A percentile compares a stretch with the other conserved stretches of the same genome.
These are phyloP conservation scores for Ustilago shanxiensis DNA, from an alignment of 1,284 basidiomycete genomes.

Conservation along the genomic window DNA sequence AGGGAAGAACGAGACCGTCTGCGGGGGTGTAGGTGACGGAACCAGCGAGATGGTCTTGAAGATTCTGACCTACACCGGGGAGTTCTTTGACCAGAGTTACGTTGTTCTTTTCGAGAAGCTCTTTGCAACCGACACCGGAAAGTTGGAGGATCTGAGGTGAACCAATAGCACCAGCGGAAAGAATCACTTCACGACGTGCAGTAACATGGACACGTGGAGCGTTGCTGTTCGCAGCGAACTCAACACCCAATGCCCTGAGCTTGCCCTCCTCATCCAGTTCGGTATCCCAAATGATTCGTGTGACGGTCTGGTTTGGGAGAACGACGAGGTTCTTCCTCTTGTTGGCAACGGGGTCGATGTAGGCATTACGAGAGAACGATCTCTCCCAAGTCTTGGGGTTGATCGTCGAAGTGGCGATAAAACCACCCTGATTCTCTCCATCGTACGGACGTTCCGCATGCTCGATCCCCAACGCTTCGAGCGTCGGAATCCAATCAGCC, in stretches of 20 bases:
- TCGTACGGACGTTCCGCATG: conserved; percentile 46
- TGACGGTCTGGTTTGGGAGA: conserved; percentile 60
- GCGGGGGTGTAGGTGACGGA: conserved; percentile 49
- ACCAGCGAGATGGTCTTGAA: conserved; percentile 73
- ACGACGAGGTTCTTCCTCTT: conserved; percentile 60
- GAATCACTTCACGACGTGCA: conserved; percentile 63
- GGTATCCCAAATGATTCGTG: conserved; percentile 48
- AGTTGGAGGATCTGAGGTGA: conserved; percentile 74
- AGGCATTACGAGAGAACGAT: conserved; percentile 58
- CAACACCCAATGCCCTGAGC: conserved; percentile 49
- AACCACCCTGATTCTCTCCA: conserved; percentile 60
- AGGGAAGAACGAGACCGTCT: conserved; percentile 26
- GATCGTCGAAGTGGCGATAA: conserved; percentile 57
- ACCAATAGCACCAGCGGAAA: conserved; percentile 69
- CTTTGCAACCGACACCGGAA: conserved; percentile 73
- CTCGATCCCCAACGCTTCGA: conserved; percentile 25
- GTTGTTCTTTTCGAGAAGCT: conserved; percentile 71
- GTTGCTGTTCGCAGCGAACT: conserved; percentile 47
- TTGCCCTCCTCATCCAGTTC: conserved; percentile 37
- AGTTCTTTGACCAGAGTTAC: conserved; percentile 72
- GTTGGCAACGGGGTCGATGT: conserved; percentile 54
- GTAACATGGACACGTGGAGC: conserved; percentile 46
- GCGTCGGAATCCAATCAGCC: conserved; percentile 51
- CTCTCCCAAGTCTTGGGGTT: conserved; percentile 53
- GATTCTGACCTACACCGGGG: conserved; percentile 74